phyloP scores from a whole-genome alignment of 2,329 filamentous ascomycete genomes.

The Calycina marina region DNA sequence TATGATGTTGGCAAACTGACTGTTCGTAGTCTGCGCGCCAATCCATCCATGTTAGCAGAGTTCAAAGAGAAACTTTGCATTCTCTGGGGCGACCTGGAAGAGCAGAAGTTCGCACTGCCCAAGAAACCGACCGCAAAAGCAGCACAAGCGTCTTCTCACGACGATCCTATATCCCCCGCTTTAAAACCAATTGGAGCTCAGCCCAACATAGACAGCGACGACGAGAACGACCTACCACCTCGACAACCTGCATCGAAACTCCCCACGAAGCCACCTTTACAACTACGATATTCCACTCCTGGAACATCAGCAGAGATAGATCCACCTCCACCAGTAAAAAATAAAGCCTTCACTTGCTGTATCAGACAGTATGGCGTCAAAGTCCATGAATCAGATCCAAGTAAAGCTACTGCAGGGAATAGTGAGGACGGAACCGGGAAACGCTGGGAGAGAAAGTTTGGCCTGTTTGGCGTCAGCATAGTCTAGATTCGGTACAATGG shows the following conservation, averaged over 20 bases:
- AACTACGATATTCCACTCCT: neutral
- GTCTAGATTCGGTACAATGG: no score
- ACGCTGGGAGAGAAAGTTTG: constrained; percentile 49
- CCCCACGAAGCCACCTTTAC: neutral
- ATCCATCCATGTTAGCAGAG: constrained; percentile 30
- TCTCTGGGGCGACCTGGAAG: constrained; percentile 78
- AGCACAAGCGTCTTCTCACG: constrained; percentile 8
- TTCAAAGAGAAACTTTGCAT: constrained; percentile 59
- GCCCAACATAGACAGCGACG: constrained; percentile 16
- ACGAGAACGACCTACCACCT: constrained; percentile 7
- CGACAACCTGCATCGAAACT: constrained; percentile 4
- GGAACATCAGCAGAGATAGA: neutral
- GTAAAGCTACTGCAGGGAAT: constrained; percentile 30
- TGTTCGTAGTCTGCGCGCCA: constrained; percentile 36
- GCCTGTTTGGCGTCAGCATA: constrained; percentile 51
- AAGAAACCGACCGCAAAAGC: constrained; percentile 10
- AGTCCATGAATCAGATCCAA: constrained; percentile 24
- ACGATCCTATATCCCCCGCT: neutral
- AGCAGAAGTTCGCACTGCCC: constrained; percentile 37
- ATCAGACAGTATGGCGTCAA: constrained; percentile 55
- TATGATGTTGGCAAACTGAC: constrained; percentile 5
- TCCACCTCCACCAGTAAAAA: constrained; percentile 23
- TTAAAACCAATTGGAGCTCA: constrained; percentile 9
- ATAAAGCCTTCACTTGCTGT: constrained; percentile 54
- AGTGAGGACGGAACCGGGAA: constrained; percentile 28